A percentile compares a stretch with the other conserved stretches of the same genome.
These are phyloP conservation scores for Juncus effusus DNA, from an alignment of 176 grass and related monocot species.

Conservation along the genomic window DNA sequence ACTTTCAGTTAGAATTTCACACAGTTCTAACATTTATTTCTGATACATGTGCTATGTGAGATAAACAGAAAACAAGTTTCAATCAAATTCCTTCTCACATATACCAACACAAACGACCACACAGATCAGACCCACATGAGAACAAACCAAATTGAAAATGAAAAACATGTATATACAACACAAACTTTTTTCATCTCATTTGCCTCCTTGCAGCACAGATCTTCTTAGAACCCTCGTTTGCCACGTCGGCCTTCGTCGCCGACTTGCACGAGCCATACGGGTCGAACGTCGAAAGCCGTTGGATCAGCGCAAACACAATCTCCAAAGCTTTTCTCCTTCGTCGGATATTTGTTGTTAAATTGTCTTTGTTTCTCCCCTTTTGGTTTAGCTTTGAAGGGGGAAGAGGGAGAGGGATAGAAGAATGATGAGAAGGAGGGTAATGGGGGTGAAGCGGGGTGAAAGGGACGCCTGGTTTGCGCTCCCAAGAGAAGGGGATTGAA, in stretches of 20 bases:
- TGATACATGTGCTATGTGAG: neutral
- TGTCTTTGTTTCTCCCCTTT: conserved; percentile 21
- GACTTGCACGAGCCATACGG: conserved; percentile 18
- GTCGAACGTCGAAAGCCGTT: neutral
- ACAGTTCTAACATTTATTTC: neutral
- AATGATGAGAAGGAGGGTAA: neutral
- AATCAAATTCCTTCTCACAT: neutral
- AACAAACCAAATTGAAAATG: neutral
- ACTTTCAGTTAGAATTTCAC: conserved; percentile 7
- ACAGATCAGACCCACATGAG: conserved; percentile 16
- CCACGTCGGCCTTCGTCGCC: conserved; percentile 2
- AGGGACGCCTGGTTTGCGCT: conserved; percentile 71
- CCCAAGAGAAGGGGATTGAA: conserved; percentile 76
- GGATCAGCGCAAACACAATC: conserved; percentile 18
- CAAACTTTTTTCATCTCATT: conserved; percentile 1
- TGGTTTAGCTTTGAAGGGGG: conserved; percentile 47
- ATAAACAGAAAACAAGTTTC: neutral
- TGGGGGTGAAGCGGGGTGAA: conserved; percentile 41
- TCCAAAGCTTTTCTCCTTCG: conserved; percentile 22
- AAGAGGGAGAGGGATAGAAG: conserved; percentile 17
- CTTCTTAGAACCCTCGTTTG: conserved; percentile 1
- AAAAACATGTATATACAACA: neutral
- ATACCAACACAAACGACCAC: conserved; percentile 2
- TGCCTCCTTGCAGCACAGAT: conserved; percentile 1
- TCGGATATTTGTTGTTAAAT: conserved; percentile 16